Evolutionary conservation across 2,329 filamentous ascomycete species (phyloP).

Genomic region (Nothopassalora personata): DNA sequence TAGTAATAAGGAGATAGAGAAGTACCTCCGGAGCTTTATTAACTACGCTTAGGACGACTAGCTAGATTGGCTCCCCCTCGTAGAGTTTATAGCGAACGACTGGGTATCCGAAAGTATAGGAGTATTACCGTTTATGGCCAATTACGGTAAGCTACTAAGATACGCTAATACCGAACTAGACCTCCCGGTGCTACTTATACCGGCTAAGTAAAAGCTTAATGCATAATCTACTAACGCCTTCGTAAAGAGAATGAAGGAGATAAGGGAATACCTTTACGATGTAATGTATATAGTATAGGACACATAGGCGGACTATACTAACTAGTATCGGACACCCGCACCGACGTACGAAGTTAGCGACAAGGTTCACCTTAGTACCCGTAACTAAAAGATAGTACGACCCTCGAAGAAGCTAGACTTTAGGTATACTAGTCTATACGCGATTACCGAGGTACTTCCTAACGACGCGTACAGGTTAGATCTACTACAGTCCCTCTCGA

Average conservation of each 20-base stretch:
- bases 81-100: not conserved
- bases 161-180: too few species aligned
- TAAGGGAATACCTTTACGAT: not conserved
- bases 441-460: not conserved
- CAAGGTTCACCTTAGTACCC: not conserved
- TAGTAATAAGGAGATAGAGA: too few species aligned
- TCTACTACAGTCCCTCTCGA: not conserved
- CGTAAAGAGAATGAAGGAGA: not conserved
- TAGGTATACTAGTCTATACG: not conserved
- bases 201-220: not conserved
- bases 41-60: not conserved
- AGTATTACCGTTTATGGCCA: not conserved
- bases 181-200: too few species aligned
- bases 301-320: not conserved
- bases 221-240: not conserved
- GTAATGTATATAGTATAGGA: not conserved
- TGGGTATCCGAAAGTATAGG: not conserved
- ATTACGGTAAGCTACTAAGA: not conserved
- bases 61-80: slow-evolving; percentile 1
- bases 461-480: not conserved
- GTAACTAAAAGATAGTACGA: not conserved
- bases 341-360: not conserved
- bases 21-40: too few species aligned
- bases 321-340: not conserved
- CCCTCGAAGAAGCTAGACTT: not conserved